Evolutionary conservation across 176 grass and related monocot species (phyloP).

Genomic region (Eragrostis curvula): DNA sequence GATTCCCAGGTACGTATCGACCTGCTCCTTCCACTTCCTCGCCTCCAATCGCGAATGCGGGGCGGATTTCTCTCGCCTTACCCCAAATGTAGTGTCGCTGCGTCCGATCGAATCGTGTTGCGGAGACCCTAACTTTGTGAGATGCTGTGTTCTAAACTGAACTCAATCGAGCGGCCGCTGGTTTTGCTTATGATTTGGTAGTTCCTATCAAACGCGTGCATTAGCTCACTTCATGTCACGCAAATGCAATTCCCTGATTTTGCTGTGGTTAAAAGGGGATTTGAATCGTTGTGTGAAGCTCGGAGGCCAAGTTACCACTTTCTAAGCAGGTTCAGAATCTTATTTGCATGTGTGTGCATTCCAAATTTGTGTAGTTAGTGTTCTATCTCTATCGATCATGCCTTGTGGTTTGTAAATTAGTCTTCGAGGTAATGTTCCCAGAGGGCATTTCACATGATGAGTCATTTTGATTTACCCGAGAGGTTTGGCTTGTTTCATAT

Average conservation of each 20-base stretch:
- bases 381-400: not conserved
- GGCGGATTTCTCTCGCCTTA: not conserved
- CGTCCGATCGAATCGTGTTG: conserved; percentile 19
- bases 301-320: not conserved
- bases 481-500: not conserved
- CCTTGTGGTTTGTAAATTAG: conserved; percentile 10
- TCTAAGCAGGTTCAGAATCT: not conserved
- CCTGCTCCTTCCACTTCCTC: not conserved
- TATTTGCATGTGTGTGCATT: not conserved
- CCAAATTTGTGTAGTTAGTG: not conserved
- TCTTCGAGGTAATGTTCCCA: not conserved
- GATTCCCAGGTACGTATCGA: conserved; percentile 65
- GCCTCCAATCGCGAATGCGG: not conserved
- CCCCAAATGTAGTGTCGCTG: not conserved
- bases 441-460: conserved; percentile 14
- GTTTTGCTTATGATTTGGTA: not conserved
- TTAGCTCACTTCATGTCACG: not conserved
- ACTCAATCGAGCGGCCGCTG: not conserved
- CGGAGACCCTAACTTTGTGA: conserved; percentile 6
- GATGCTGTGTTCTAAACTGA: conserved; percentile 7
- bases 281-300: not conserved
- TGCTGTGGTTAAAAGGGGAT: not conserved
- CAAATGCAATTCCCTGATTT: not conserved
- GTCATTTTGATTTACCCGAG: not conserved
- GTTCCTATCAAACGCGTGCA: not conserved